Base-by-base conservation (phyloP, 768 basidiomycete genomes). In the Russula abietina region DNA sequence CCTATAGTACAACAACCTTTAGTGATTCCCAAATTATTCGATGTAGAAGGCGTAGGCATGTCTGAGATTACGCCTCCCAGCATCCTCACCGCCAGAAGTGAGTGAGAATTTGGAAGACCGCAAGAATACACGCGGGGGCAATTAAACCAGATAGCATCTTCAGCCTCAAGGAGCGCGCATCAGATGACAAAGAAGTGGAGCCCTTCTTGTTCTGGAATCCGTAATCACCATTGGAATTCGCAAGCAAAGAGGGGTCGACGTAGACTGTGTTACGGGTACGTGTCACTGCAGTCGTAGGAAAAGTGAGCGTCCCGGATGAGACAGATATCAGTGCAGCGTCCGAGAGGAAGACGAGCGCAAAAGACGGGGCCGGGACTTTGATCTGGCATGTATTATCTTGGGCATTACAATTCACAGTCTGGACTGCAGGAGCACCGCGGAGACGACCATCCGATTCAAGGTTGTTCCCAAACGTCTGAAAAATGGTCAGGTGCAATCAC, bases 321-420 rank as follows among this genome's bases (percentile, higher is more conserved):
- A 73, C 70, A 51, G 77, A 78, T 0, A 72, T 60, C 36, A 78
- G 68, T 4, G 80, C 78, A 30, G 71, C 62, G 55, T 76, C 72
- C 5, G 75, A 80, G 33, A 92, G 75, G 77, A 89, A 90, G 62
- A 93, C 87, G 50, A 93, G 77, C 1, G 89, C 89, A 64, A 87
- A 85, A 41, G 83, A 83, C 0, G 91, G 90, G 0, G 88, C 87
- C 38, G 82, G 80, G 51, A 92, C 82, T 9, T 78, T 77, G 54
- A 92, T 76, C 26, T 73, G 66, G 72, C 91, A 92, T 0, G 76
- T 75, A 67, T 82, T 81, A 58, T 75, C 74, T 6, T 71, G 70
- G 39, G 76, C 73, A 69, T 87, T 78, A 68, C 91, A 94, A 16
- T 73, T 66, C 39, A 92, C 78, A 0, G 81, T 85, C 60, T 81